These are phyloP conservation scores for Vaccinium myrtillus DNA, from an alignment of 148 eudicot genomes.

Conservation along the genomic window DNA sequence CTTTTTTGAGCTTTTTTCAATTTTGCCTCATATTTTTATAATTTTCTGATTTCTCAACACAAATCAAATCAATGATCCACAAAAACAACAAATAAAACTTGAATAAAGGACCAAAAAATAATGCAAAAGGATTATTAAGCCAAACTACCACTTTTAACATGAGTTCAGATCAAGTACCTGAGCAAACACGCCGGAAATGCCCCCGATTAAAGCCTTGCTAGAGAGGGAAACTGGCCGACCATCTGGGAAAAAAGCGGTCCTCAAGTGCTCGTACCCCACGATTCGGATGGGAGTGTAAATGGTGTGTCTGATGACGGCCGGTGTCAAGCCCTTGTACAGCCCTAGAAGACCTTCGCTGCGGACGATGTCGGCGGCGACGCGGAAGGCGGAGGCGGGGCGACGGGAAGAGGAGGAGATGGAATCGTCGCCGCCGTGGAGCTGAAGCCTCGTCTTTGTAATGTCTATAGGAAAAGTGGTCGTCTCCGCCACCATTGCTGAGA, in stretches of 20 bases:
- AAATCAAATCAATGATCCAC: too few relatives aligned
- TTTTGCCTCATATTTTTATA: too few relatives aligned
- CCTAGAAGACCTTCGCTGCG: slow-evolving; percentile 54
- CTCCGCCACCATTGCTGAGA: slow-evolving; percentile 83
- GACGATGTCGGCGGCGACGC: slow-evolving; percentile 44
- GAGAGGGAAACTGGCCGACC: slow-evolving; percentile 37
- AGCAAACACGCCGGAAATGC: slow-evolving; percentile 77
- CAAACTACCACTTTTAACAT: too few relatives aligned
- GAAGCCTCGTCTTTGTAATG: slow-evolving; percentile 76
- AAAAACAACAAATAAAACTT: too few relatives aligned
- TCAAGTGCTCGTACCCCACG: slow-evolving; percentile 70
- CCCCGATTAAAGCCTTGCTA: slow-evolving; percentile 64
- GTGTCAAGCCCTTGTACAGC: slow-evolving; percentile 70
- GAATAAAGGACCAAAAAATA: too few relatives aligned
- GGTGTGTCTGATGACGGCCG: slow-evolving; percentile 64
- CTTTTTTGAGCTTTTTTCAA: too few relatives aligned
- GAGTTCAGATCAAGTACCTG: slow-evolving; percentile 45
- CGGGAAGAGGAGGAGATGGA: slow-evolving; percentile 24
- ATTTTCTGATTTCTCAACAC: too few relatives aligned
- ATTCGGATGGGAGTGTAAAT: slow-evolving; percentile 75
- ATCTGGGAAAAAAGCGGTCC: slow-evolving; percentile 25
- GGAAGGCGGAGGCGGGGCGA: slow-evolving; percentile 30
- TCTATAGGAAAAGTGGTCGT: slow-evolving; percentile 87
- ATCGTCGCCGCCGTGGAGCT: slow-evolving; percentile 45
- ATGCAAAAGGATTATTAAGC: too few relatives aligned